Evolutionary conservation across 192 early-diverging fungal species (phyloP).

Genomic region (Paraglomus brasilianum): DNA sequence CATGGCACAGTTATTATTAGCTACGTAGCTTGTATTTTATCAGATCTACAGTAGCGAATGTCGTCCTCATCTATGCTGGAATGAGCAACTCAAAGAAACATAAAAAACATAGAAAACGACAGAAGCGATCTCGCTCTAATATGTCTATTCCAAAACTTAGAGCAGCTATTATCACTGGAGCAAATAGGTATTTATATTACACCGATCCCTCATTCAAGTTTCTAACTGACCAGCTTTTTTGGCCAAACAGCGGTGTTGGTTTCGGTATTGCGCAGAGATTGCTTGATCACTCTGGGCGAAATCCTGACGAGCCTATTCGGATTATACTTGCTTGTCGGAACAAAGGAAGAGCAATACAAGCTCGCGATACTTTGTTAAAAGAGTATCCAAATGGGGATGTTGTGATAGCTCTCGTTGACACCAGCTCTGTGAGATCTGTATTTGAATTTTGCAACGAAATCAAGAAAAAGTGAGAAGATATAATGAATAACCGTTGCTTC

Average conservation of each 20-base stretch:
- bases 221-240: background rate
- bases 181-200: conserved; percentile 17
- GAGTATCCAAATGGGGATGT: conserved; percentile 41
- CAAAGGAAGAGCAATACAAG: conserved; percentile 41
- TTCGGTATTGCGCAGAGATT: conserved; percentile 54
- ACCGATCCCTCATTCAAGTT: background rate
- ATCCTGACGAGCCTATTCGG: conserved; percentile 27
- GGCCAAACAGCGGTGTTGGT: conserved; percentile 44
- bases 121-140: background rate
- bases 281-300: conserved; percentile 34
- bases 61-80: too few relatives aligned
- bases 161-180: conserved; percentile 19
- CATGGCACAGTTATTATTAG: too few relatives aligned
- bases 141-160: background rate
- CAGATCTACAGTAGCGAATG: too few relatives aligned
- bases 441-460: conserved; percentile 41
- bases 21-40: too few relatives aligned
- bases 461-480: conserved; percentile 34
- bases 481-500: background rate
- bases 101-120: too few relatives aligned
- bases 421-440: conserved; percentile 39
- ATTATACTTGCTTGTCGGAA: conserved; percentile 57
- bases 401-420: conserved; percentile 48
- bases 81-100: too few relatives aligned
- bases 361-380: conserved; percentile 35